These are phyloP conservation scores for Epichloe gansuensis DNA, from an alignment of 2,329 filamentous ascomycete species.

Conservation along the genomic window DNA sequence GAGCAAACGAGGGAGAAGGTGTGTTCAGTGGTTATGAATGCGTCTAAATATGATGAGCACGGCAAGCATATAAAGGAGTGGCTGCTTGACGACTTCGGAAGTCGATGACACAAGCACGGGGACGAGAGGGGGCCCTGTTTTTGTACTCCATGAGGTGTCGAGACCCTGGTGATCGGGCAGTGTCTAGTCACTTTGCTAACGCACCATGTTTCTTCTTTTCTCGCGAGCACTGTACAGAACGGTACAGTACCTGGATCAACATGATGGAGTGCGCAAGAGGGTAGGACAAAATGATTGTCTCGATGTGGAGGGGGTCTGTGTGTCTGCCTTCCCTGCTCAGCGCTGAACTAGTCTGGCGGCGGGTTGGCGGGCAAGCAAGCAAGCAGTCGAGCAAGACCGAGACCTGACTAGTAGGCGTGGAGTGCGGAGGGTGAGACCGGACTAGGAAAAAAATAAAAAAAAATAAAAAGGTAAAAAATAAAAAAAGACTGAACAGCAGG, in stretches of 20 bases:
- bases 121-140: conserved; percentile 16
- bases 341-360: conserved; percentile 2
- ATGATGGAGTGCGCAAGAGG: conserved; percentile 16
- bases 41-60: conserved; percentile 12
- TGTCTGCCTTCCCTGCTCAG: conserved; percentile 14
- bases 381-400: conserved; percentile 5
- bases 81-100: conserved; percentile 6
- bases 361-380: background rate
- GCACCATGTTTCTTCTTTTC: conserved; percentile 18
- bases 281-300: conserved; percentile 22
- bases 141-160: conserved; percentile 19
- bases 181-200: conserved; percentile 14
- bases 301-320: conserved; percentile 21
- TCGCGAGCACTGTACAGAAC: conserved; percentile 4
- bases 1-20: conserved; percentile 13
- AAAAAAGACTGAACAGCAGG: background rate
- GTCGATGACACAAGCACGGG: conserved; percentile 12
- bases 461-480: background rate
- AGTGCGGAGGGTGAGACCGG: conserved; percentile 12
- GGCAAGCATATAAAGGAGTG: conserved; percentile 11
- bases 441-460: background rate
- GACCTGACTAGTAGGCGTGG: conserved; percentile 3
- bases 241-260: conserved; percentile 17
- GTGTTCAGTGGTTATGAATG: conserved; percentile 12
- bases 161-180: conserved; percentile 13